These are phyloP conservation scores for Phytophthora megakarya DNA, from an alignment of 352 stramenopile species.

Conservation along the genomic window DNA sequence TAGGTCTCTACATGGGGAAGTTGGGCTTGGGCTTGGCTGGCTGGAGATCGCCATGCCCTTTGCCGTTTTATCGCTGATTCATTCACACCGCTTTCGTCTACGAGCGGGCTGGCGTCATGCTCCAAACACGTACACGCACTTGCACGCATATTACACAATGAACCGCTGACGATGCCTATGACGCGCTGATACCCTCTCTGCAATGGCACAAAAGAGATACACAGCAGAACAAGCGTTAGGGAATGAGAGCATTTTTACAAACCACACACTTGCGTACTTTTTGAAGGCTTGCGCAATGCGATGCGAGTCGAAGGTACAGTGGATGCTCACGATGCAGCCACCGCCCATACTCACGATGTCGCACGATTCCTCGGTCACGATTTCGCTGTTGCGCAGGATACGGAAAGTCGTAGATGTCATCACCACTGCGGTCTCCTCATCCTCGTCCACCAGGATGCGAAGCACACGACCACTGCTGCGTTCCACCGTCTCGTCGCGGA, in stretches of 20 bases:
- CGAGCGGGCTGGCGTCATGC: conserved; percentile 11
- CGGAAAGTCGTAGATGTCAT: conserved; percentile 89
- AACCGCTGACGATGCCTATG: conserved; percentile 43
- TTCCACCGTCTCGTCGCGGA: conserved; percentile 86
- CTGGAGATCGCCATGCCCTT: conserved; percentile 3
- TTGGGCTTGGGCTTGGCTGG: conserved; percentile 3
- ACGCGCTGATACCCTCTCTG: conserved; percentile 80
- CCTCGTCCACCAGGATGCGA: conserved; percentile 82
- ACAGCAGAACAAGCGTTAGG: conserved; percentile 24
- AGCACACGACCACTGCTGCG: conserved; percentile 81
- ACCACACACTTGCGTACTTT: conserved; percentile 58
- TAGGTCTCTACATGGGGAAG: conserved; percentile 42
- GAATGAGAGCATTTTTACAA: conserved; percentile 12
- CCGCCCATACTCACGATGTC: conserved; percentile 82
- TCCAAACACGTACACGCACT: conserved; percentile 36
- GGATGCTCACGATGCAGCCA: conserved; percentile 80
- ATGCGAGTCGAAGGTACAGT: conserved; percentile 89
- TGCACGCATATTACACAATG: conserved; percentile 42
- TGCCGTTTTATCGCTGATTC: conserved; percentile 9
- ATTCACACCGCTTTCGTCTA: conserved; percentile 21
- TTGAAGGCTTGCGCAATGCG: conserved; percentile 82
- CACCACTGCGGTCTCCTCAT: conserved; percentile 86
- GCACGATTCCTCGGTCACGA: conserved; percentile 86
- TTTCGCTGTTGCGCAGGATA: conserved; percentile 87
- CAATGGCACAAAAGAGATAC: conserved; percentile 14